phyloP scores from a whole-genome alignment of 257 asterid genomes.

The Plantago ovata region DNA sequence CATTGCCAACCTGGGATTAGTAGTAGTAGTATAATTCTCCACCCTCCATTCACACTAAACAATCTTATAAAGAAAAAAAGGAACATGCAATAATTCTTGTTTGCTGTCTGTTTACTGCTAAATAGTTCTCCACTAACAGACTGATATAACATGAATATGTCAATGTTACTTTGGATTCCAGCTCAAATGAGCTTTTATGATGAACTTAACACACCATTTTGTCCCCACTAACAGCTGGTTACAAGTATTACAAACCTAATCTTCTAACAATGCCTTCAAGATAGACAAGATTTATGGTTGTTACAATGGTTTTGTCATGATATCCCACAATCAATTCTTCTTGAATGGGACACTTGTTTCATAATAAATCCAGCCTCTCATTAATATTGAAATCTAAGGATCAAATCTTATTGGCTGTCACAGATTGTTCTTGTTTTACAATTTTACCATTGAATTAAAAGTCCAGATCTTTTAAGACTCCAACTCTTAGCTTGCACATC shows the following conservation, averaged over 20 bases:
- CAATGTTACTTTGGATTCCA: conserved; percentile 47
- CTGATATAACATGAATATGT: conserved; percentile 7
- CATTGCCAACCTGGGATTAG: conserved; percentile 37
- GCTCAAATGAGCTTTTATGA: conserved; percentile 31
- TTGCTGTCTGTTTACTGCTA: conserved; percentile 9
- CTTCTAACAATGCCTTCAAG: conserved; percentile 34
- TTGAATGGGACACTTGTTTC: conserved; percentile 28
- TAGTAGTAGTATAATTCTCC: conserved; percentile 24
- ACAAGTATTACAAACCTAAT: conserved; percentile 30
- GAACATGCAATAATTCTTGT: conserved; percentile 8
- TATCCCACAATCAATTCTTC: conserved; percentile 30
- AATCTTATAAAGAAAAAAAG: too few species aligned
- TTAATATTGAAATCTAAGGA: too few species aligned
- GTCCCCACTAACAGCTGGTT: conserved; percentile 86
- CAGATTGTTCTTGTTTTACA: too few species aligned
- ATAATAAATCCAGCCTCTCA: too few species aligned
- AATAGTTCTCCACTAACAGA: conserved; percentile 3
- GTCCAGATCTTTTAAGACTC: neutral
- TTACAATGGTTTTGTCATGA: conserved; percentile 22
- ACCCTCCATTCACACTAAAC: conserved; percentile 17
- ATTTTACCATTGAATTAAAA: too few species aligned
- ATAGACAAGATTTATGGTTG: conserved; percentile 15
- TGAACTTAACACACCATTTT: conserved; percentile 29
- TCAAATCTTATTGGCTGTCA: too few species aligned
- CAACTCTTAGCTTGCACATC: too few species aligned